Conservation (phyloP, 2,329 filamentous ascomycete genomes). For the Aspergillus aculeatinus region DNA sequence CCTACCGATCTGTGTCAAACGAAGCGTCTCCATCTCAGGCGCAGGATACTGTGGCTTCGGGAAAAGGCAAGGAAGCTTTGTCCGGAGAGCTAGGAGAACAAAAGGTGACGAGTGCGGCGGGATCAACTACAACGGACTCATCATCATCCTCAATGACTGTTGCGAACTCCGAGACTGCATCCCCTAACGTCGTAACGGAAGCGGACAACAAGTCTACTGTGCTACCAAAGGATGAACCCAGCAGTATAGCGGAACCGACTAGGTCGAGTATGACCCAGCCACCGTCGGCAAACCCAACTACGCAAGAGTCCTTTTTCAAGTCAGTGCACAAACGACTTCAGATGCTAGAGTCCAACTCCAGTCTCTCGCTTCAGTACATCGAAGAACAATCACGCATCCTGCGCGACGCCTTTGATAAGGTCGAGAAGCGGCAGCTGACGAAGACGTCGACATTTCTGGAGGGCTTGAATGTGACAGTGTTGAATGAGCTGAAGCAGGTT, state of each 20-base stretch:
- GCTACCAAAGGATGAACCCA: slow-evolving; percentile 33
- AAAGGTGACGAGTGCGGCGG: slow-evolving; percentile 19
- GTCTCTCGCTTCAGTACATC: slow-evolving; percentile 90
- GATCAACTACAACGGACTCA: slow-evolving; percentile 14
- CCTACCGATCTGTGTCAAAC: slow-evolving; percentile 20
- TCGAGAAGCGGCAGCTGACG: slow-evolving; percentile 82
- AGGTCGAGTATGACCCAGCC: slow-evolving; percentile 48
- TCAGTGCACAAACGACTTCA: slow-evolving; percentile 90
- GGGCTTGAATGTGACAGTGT: slow-evolving; percentile 81
- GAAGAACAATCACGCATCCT: slow-evolving; percentile 92
- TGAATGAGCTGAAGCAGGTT: slow-evolving; percentile 74
- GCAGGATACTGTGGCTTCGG: slow-evolving; percentile 1
- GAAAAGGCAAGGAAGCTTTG: background rate
- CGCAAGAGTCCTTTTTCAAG: slow-evolving; percentile 98
- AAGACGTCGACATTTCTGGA: slow-evolving; percentile 81
- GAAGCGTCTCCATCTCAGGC: slow-evolving; percentile 2
- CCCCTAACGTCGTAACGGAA: slow-evolving; percentile 26
- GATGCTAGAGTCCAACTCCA: slow-evolving; percentile 87
- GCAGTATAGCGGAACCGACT: slow-evolving; percentile 28
- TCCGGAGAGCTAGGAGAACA: slow-evolving; percentile 19
- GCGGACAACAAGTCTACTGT: slow-evolving; percentile 22
- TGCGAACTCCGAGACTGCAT: slow-evolving; percentile 17
- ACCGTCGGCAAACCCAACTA: slow-evolving; percentile 67
- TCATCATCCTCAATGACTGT: slow-evolving; percentile 16
- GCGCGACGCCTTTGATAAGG: slow-evolving; percentile 79